These are phyloP conservation scores for Magnolia kwangsiensis DNA, from an alignment of 164 flowering plant genomes.

Conservation along the genomic window DNA sequence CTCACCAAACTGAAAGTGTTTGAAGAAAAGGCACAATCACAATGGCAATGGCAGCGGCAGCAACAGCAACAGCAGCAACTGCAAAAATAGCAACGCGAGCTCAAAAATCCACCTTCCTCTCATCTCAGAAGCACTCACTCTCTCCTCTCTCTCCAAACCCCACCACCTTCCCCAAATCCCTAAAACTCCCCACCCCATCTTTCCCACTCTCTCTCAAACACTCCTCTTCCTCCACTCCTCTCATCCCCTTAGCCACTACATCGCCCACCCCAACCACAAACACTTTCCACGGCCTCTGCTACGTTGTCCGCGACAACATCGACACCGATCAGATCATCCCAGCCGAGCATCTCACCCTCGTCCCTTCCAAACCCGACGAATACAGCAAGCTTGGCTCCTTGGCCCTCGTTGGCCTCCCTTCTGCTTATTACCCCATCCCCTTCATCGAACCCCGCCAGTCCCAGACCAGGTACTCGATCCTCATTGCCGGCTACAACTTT, in stretches of 20 bases:
- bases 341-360: constrained; percentile 90
- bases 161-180: background rate
- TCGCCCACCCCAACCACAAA: constrained; percentile 10
- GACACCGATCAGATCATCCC: constrained; percentile 99
- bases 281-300: constrained; percentile 81
- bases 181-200: background rate
- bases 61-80: background rate
- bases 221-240: background rate
- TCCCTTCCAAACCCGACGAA: constrained; percentile 91
- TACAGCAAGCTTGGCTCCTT: constrained; percentile 88
- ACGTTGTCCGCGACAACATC: constrained; percentile 87
- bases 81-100: background rate
- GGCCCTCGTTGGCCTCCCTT: constrained; percentile 79
- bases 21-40: background rate
- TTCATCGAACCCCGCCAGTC: constrained; percentile 57
- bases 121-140: background rate
- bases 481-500: constrained; percentile 84
- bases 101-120: background rate
- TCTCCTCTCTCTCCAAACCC: background rate
- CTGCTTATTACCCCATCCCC: constrained; percentile 45
- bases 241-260: constrained; percentile 10
- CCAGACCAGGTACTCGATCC: constrained; percentile 54
- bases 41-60: background rate
- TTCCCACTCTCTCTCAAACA: background rate
- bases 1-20: background rate